Evolutionary conservation across 345 rosid species (phyloP).

Genomic region (Lepidium didymum): DNA sequence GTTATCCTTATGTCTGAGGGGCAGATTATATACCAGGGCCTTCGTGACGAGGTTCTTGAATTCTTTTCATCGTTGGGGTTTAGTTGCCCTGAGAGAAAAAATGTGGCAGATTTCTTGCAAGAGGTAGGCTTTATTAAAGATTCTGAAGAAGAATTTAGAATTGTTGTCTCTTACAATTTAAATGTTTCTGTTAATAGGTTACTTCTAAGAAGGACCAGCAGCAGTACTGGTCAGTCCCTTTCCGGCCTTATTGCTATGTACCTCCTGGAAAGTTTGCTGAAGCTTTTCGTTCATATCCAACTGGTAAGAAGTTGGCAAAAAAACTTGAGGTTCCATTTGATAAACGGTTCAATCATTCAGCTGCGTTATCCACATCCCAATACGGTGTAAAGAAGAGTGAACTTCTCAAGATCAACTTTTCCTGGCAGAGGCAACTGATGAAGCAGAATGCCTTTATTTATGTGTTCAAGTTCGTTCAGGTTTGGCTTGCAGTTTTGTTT

Average conservation of each 20-base stretch:
- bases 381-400: slow-evolving; percentile 62
- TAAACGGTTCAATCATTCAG: slow-evolving; percentile 82
- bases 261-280: slow-evolving; percentile 85
- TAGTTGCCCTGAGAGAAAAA: slow-evolving; percentile 86
- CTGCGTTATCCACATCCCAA: slow-evolving; percentile 72
- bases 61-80: slow-evolving; percentile 83
- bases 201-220: slow-evolving; percentile 88
- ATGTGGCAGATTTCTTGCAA: slow-evolving; percentile 96
- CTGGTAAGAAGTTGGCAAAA: slow-evolving; percentile 54
- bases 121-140: slow-evolving; percentile 50
- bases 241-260: slow-evolving; percentile 64
- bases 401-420: slow-evolving; percentile 64
- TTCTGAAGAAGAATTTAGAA: background rate
- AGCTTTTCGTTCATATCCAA: slow-evolving; percentile 53
- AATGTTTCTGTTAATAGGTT: slow-evolving; percentile 44
- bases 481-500: slow-evolving; percentile 15
- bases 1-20: slow-evolving; percentile 88
- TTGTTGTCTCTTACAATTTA: background rate
- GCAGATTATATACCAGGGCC: slow-evolving; percentile 90
- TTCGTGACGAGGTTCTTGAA: slow-evolving; percentile 60
- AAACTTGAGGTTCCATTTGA: slow-evolving; percentile 72
- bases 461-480: slow-evolving; percentile 95
- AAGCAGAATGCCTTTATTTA: slow-evolving; percentile 87
- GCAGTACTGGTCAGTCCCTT: slow-evolving; percentile 88
- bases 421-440: slow-evolving; percentile 90